These are phyloP conservation scores for Panellus pusillus DNA, from an alignment of 768 basidiomycete genomes.

Conservation along the genomic window DNA sequence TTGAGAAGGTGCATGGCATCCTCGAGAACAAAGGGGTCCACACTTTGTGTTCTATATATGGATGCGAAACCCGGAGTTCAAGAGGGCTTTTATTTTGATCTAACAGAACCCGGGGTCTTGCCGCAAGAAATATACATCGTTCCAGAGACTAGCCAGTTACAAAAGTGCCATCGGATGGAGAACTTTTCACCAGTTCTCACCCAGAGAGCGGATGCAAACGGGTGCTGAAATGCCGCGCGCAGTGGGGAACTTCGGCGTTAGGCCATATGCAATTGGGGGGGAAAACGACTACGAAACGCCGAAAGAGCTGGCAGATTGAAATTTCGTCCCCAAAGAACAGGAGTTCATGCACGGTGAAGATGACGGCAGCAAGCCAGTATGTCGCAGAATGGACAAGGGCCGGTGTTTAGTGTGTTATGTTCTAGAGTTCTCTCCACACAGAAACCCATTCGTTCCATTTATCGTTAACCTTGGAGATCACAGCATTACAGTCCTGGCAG, in stretches of 20 bases:
- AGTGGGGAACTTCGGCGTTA: too few species aligned
- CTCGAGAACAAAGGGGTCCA: background rate
- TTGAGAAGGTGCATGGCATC: constrained; percentile 1
- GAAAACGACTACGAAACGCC: too few species aligned
- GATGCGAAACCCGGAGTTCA: too few species aligned
- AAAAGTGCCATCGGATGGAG: background rate
- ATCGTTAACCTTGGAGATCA: constrained; percentile 33
- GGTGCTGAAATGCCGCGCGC: too few species aligned
- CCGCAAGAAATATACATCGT: background rate
- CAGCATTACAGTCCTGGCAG: constrained; percentile 41
- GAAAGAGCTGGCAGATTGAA: too few species aligned
- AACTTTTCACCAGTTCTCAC: too few species aligned
- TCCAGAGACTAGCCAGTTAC: background rate
- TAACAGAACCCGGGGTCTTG: constrained; percentile 11
- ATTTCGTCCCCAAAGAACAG: too few species aligned
- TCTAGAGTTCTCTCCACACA: constrained; percentile 16
- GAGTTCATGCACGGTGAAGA: too few species aligned
- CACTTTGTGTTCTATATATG: constrained; percentile 1
- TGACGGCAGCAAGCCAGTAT: background rate
- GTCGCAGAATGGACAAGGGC: background rate
- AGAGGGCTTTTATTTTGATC: background rate
- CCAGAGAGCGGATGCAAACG: too few species aligned
- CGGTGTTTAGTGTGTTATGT: constrained; percentile 7
- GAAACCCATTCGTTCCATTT: constrained; percentile 36
- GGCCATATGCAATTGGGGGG: too few species aligned